Conservation (phyloP, 2,329 filamentous ascomycete species). For the Penicillium sp. region DNA sequence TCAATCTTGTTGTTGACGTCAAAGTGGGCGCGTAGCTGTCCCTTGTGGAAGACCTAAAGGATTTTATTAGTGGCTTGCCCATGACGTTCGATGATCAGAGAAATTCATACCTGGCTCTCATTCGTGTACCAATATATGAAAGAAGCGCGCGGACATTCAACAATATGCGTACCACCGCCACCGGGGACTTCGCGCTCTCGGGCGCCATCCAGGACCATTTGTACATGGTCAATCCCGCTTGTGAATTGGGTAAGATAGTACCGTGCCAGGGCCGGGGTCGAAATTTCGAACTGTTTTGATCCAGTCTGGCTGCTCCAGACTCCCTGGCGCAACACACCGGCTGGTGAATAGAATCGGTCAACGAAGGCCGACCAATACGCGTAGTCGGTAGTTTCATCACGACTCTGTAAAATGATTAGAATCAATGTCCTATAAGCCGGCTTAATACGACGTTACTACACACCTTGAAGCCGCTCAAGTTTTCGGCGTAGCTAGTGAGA, state of each 20-base stretch:
- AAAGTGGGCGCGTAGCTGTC: constrained; percentile 76
- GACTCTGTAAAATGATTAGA: constrained; percentile 35
- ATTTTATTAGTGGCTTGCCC: not conserved
- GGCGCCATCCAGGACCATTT: constrained; percentile 76
- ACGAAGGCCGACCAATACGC: constrained; percentile 80
- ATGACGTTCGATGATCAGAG: not conserved
- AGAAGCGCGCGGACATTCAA: constrained; percentile 74
- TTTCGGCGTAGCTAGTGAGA: constrained; percentile 58
- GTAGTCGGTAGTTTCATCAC: constrained; percentile 67
- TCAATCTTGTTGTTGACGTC: constrained; percentile 79
- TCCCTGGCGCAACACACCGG: constrained; percentile 74
- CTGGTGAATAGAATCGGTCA: constrained; percentile 73
- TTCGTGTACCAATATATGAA: constrained; percentile 89
- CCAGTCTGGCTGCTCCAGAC: constrained; percentile 58
- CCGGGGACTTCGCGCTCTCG: constrained; percentile 59
- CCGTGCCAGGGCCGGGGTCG: constrained; percentile 75
- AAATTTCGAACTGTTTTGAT: constrained; percentile 84
- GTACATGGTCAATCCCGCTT: constrained; percentile 81
- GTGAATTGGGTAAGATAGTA: constrained; percentile 90
- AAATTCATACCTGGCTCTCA: constrained; percentile 70
- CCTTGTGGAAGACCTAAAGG: constrained; percentile 70
- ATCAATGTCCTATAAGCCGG: not conserved
- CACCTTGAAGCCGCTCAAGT: constrained; percentile 59
- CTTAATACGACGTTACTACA: constrained; percentile 27
- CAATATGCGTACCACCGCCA: constrained; percentile 68